phyloP scores from a whole-genome alignment of 2,329 filamentous ascomycete genomes.

The Fusarium falciforme region DNA sequence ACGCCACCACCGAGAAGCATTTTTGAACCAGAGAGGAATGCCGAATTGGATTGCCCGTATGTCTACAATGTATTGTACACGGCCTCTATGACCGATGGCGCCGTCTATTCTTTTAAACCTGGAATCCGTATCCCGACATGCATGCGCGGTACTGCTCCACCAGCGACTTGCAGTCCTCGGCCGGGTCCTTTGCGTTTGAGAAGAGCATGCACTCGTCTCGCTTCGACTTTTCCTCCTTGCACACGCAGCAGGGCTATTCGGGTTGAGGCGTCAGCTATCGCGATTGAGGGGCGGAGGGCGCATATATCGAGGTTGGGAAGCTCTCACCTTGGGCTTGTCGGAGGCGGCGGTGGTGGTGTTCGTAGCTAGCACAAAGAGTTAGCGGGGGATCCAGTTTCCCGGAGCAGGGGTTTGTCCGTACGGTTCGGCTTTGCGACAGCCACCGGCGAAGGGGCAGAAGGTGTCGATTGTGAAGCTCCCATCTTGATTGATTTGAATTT shows the following conservation, averaged over 20 bases:
- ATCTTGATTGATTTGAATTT: slow-evolving; percentile 7
- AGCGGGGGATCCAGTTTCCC: not conserved
- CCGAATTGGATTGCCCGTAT: slow-evolving; percentile 35
- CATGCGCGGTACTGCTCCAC: slow-evolving; percentile 90
- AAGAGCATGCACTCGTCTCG: slow-evolving; percentile 99
- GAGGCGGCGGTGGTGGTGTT: slow-evolving; percentile 41
- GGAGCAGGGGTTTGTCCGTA: slow-evolving; percentile 30
- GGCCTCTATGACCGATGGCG: slow-evolving; percentile 15
- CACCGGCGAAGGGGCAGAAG: slow-evolving; percentile 6
- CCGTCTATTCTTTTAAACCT: slow-evolving; percentile 57
- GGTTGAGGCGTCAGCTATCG: slow-evolving; percentile 5
- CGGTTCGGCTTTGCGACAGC: slow-evolving; percentile 23
- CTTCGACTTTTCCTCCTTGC: slow-evolving; percentile 91
- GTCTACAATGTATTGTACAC: slow-evolving; percentile 44
- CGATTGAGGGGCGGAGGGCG: slow-evolving; percentile 35
- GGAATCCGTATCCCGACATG: slow-evolving; percentile 94
- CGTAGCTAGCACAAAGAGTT: slow-evolving; percentile 30
- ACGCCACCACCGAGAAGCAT: slow-evolving; percentile 32
- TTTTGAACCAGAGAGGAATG: slow-evolving; percentile 36
- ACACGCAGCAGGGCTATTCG: slow-evolving; percentile 93
- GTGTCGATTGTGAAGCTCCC: slow-evolving; percentile 34
- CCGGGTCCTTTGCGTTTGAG: slow-evolving; percentile 84
- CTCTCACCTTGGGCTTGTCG: slow-evolving; percentile 58
- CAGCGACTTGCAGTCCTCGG: slow-evolving; percentile 83
- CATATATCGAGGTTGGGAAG: not conserved